These are phyloP conservation scores for Periconia sp. DNA, from an alignment of 2,329 filamentous ascomycete genomes.

Conservation along the genomic window DNA sequence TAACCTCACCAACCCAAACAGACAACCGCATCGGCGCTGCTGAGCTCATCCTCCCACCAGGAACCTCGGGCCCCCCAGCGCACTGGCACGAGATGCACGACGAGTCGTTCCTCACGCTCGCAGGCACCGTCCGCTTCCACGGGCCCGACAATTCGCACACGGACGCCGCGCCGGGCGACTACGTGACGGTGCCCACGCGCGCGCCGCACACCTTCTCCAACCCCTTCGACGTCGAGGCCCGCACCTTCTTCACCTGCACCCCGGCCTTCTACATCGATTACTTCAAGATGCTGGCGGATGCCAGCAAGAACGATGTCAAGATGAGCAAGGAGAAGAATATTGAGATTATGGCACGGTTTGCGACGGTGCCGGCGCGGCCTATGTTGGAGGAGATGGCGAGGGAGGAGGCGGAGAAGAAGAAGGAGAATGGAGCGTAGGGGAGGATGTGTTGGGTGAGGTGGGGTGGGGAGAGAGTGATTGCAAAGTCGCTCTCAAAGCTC, in stretches of 20 bases:
- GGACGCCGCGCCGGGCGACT: slow-evolving; percentile 56
- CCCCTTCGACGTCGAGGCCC: slow-evolving; percentile 55
- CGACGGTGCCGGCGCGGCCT: slow-evolving; percentile 50
- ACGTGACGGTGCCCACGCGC: slow-evolving; percentile 57
- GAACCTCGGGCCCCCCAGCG: slow-evolving; percentile 50
- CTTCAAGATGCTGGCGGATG: slow-evolving; percentile 54
- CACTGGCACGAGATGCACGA: slow-evolving; percentile 61
- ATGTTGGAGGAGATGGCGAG: slow-evolving; percentile 33
- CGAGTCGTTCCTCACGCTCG: slow-evolving; percentile 60
- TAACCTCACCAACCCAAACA: slow-evolving; percentile 10
- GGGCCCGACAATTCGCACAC: slow-evolving; percentile 47
- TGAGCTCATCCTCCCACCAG: slow-evolving; percentile 53
- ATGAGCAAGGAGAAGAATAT: slow-evolving; percentile 53
- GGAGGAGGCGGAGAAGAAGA: slow-evolving; percentile 4
- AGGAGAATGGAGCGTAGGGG: neutral
- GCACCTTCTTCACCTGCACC: slow-evolving; percentile 60
- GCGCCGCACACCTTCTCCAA: slow-evolving; percentile 61
- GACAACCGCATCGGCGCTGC: slow-evolving; percentile 54
- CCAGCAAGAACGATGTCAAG: slow-evolving; percentile 49
- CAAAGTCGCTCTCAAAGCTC: too few relatives aligned
- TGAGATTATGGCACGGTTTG: slow-evolving; percentile 54
- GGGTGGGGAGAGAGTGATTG: too few relatives aligned
- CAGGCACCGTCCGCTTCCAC: slow-evolving; percentile 56
- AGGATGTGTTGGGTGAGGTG: too few relatives aligned
- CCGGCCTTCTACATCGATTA: slow-evolving; percentile 61